A percentile compares a stretch with the other conserved stretches of the same genome.
phyloP scores from a whole-genome alignment of 345 rosid genomes.

The Bruguiera gymnorhiza region DNA sequence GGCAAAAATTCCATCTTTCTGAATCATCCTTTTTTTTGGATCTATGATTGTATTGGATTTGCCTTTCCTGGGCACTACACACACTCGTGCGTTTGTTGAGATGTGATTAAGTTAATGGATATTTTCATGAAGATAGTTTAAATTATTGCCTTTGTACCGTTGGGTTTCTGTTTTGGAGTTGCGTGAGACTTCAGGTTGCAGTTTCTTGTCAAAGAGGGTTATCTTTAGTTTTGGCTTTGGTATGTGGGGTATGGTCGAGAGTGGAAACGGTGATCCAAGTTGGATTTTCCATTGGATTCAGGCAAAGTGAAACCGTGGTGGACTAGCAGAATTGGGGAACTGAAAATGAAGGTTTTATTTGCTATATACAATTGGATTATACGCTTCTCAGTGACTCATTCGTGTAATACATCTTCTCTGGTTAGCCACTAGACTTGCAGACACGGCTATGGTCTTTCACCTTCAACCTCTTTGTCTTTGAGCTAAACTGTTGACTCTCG shows the following conservation, averaged over 20 bases:
- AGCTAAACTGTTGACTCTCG: background rate
- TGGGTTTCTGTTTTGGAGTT: background rate
- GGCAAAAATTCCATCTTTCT: too few relatives aligned
- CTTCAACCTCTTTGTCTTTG: background rate
- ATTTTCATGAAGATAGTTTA: too few relatives aligned
- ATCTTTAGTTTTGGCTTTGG: background rate
- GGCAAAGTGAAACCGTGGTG: background rate
- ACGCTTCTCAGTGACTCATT: too few relatives aligned
- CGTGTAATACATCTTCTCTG: too few relatives aligned
- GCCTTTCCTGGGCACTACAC: too few relatives aligned
- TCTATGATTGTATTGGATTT: too few relatives aligned
- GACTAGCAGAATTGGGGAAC: background rate
- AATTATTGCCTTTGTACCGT: background rate
- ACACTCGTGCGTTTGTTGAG: background rate
- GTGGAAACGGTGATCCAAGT: background rate
- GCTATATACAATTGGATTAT: too few relatives aligned
- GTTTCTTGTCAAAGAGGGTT: background rate
- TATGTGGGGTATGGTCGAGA: too few relatives aligned
- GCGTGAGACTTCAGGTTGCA: background rate
- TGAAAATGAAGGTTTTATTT: too few relatives aligned
- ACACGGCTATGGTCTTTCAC: background rate
- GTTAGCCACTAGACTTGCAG: too few relatives aligned
- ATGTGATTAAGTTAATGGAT: background rate
- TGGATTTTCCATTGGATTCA: background rate
- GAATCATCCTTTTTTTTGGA: too few relatives aligned